A percentile compares a stretch with the other conserved stretches of the same genome.
These are phyloP conservation scores for Gaillardinia entomophila DNA, from an alignment of 805 yeast species.

Conservation along the genomic window DNA sequence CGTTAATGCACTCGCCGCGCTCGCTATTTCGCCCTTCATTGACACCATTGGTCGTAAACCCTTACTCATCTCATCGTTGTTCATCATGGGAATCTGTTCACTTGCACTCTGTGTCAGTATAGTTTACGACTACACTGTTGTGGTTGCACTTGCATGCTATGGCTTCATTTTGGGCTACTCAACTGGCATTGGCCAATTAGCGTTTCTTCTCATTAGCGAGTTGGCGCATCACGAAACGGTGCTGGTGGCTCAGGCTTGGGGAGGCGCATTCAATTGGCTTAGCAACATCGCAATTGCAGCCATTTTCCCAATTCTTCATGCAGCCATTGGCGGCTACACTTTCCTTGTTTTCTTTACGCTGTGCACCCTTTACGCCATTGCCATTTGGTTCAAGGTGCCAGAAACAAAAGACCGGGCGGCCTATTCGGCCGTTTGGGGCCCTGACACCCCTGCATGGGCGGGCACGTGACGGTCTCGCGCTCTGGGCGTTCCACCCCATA, in stretches of 20 bases:
- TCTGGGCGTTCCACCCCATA: background rate
- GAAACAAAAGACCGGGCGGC: constrained; percentile 25
- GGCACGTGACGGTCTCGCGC: background rate
- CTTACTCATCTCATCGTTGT: constrained; percentile 20
- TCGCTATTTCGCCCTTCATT: constrained; percentile 10
- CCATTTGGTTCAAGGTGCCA: constrained; percentile 20
- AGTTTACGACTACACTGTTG: constrained; percentile 6
- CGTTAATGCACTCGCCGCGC: constrained; percentile 12
- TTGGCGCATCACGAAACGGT: constrained; percentile 27
- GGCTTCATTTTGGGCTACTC: constrained; percentile 28
- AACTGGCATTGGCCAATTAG: constrained; percentile 32
- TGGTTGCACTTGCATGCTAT: constrained; percentile 23
- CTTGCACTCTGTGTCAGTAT: constrained; percentile 22
- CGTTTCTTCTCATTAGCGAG: constrained; percentile 33
- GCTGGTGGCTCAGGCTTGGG: constrained; percentile 29
- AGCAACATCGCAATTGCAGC: constrained; percentile 28
- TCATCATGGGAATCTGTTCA: constrained; percentile 17
- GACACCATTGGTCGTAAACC: constrained; percentile 17
- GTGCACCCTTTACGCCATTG: constrained; percentile 12
- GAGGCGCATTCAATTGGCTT: constrained; percentile 30
- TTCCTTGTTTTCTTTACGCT: constrained; percentile 22
- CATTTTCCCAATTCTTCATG: constrained; percentile 23
- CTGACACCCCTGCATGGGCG: background rate
- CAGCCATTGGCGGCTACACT: constrained; percentile 19
- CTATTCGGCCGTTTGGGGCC: constrained; percentile 24